These are phyloP conservation scores for Tilletia caries DNA, from an alignment of 1,284 basidiomycete genomes.

Conservation along the genomic window DNA sequence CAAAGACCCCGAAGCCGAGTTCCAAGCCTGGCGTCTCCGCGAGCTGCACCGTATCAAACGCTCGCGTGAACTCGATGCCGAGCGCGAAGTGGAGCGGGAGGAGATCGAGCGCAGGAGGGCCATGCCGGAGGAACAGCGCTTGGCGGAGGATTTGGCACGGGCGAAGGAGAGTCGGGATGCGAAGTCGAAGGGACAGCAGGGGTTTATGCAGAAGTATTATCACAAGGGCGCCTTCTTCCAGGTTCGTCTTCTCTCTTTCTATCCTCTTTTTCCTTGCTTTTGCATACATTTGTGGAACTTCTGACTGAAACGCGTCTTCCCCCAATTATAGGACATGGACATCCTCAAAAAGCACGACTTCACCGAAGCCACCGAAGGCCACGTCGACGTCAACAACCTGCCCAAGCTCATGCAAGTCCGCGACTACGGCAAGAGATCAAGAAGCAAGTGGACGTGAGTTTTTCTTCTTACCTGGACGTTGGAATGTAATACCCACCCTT, in stretches of 20 bases:
- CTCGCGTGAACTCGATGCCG: constrained; percentile 78
- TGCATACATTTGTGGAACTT: too few relatives aligned
- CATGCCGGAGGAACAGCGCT: constrained; percentile 82
- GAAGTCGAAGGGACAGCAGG: constrained; percentile 78
- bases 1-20: constrained; percentile 82
- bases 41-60: constrained; percentile 86
- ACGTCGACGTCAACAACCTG: constrained; percentile 73
- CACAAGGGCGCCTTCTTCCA: constrained; percentile 96
- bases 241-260: too few relatives aligned
- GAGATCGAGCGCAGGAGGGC: constrained; percentile 86
- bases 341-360: constrained; percentile 80
- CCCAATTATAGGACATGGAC: constrained; percentile 69
- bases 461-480: background rate
- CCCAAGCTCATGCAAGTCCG: constrained; percentile 96
- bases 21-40: constrained; percentile 89
- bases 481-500: background rate
- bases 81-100: constrained; percentile 74
- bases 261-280: too few relatives aligned
- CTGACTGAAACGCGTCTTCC: constrained; percentile 58
- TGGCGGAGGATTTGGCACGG: constrained; percentile 82
- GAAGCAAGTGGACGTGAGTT: constrained; percentile 74
- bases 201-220: constrained; percentile 96
- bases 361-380: constrained; percentile 80
- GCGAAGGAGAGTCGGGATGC: constrained; percentile 75
- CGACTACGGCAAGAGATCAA: constrained; percentile 87